Evolutionary conservation across 2,329 filamentous ascomycete genomes (phyloP), one percentile per base, ranked within the genome.

Genomic region (Colletotrichum graminicola): DNA sequence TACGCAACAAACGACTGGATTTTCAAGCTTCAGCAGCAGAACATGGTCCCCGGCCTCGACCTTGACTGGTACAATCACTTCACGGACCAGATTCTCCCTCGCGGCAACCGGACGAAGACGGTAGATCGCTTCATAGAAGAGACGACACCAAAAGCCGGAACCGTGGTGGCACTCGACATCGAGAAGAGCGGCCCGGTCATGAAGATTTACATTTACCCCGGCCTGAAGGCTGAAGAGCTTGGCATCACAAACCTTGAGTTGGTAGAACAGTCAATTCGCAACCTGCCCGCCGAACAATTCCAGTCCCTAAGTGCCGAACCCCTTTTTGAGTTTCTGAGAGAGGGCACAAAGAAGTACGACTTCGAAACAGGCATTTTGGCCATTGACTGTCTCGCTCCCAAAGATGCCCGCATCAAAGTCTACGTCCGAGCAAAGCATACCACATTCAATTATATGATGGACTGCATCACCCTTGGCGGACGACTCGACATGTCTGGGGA

Each of bases 161-260:
- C 68, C 2, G 68, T 71, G 12, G 68, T 71, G 1, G 68, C 68
- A 0, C 68, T 71, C 52, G 68, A 71, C 59, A 71, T 71, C 39
- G 68, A 71, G 57, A 71, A 71, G 64, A 71, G 57, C 6, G 68
- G 68, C 0, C 68, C 68, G 11, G 68, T 71, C 43, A 67, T 71
- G 68, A 71, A 71, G 57, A 67, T 71, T 14, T 71, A 71, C 29
- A 71, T 71, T 12, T 71, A 71, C 45, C 68, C 68, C 18, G 68
- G 68, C 1, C 52, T 71, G 3, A 71, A 71, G 59, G 68, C 68
- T 0, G 64, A 71, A 39, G 68, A 67, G 45, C 68, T 71, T 2
- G 68, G 68, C 18, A 71, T 71, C 52, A 67, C 63, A 11, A 71
- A 67, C 57, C 68, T 71, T 1, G 64, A 71, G 36, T 43, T 71